These are phyloP conservation scores for Pleurotus tuber-regium DNA, from an alignment of 768 basidiomycete genomes.

Conservation along the genomic window DNA sequence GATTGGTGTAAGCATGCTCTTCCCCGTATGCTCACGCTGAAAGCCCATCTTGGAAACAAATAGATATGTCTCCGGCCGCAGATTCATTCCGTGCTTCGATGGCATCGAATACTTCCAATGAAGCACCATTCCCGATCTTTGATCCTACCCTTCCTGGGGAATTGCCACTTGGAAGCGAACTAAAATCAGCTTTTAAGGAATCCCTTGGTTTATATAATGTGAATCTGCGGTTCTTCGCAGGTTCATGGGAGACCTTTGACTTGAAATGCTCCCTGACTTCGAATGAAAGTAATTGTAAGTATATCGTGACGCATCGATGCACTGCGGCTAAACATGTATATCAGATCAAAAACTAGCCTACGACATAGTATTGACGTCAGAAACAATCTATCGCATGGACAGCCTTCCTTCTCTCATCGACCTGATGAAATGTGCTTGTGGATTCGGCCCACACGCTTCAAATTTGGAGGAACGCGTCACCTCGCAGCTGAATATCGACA, in stretches of 20 bases:
- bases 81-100: slow-evolving; percentile 37
- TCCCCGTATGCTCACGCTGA: background rate
- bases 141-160: slow-evolving; percentile 46
- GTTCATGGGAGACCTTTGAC: slow-evolving; percentile 71
- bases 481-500: no score
- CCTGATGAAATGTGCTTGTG: slow-evolving; percentile 43
- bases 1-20: slow-evolving; percentile 68
- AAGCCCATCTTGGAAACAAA: background rate
- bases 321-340: background rate
- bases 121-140: slow-evolving; percentile 20
- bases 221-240: slow-evolving; percentile 71
- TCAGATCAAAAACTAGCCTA: slow-evolving; percentile 36
- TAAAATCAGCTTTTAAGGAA: slow-evolving; percentile 61
- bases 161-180: slow-evolving; percentile 60
- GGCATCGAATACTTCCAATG: slow-evolving; percentile 31
- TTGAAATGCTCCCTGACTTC: slow-evolving; percentile 14
- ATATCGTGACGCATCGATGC: background rate
- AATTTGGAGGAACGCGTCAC: no score
- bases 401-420: slow-evolving; percentile 60
- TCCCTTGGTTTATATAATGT: slow-evolving; percentile 58
- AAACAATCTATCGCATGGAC: slow-evolving; percentile 83
- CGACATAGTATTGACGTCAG: slow-evolving; percentile 81
- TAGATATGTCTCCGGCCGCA: slow-evolving; percentile 65
- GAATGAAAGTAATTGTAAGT: background rate
- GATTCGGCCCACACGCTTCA: no score